These are phyloP conservation scores for Rhizoclosmatium globosum DNA, from an alignment of 192 early-diverging fungal genomes.

Conservation along the genomic window DNA sequence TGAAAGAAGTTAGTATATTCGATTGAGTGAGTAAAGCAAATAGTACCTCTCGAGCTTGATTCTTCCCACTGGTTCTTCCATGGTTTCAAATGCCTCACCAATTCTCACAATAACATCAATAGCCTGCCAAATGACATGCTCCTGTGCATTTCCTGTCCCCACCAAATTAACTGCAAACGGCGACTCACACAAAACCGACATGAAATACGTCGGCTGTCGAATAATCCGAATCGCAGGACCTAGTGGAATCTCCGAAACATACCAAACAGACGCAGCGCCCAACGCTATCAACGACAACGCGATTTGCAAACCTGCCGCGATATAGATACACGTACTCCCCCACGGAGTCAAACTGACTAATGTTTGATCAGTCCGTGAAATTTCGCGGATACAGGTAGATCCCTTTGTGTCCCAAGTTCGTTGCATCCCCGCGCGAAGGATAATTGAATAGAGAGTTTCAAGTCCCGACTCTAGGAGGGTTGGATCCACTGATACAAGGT, in stretches of 20 bases:
- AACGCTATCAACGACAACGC: constrained; percentile 19
- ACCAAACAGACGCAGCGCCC: not conserved
- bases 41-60: constrained; percentile 34
- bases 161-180: constrained; percentile 31
- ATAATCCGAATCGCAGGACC: constrained; percentile 28
- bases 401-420: constrained; percentile 23
- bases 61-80: constrained; percentile 31
- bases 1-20: not conserved
- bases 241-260: constrained; percentile 2
- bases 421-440: constrained; percentile 33
- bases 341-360: constrained; percentile 23
- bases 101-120: constrained; percentile 29
- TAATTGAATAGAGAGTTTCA: constrained; percentile 25
- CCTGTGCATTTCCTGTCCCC: constrained; percentile 33
- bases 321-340: constrained; percentile 23
- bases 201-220: constrained; percentile 35
- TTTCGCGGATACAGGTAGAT: not conserved
- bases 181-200: constrained; percentile 30
- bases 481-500: constrained; percentile 33
- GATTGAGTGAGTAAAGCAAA: not conserved
- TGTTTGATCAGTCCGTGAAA: constrained; percentile 25
- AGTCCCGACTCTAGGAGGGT: constrained; percentile 20
- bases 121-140: constrained; percentile 34
- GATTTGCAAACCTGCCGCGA: constrained; percentile 6
- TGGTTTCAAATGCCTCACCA: constrained; percentile 35